These are phyloP conservation scores for Xylaria sp. DNA, from an alignment of 2,329 filamentous ascomycete genomes.

Conservation along the genomic window DNA sequence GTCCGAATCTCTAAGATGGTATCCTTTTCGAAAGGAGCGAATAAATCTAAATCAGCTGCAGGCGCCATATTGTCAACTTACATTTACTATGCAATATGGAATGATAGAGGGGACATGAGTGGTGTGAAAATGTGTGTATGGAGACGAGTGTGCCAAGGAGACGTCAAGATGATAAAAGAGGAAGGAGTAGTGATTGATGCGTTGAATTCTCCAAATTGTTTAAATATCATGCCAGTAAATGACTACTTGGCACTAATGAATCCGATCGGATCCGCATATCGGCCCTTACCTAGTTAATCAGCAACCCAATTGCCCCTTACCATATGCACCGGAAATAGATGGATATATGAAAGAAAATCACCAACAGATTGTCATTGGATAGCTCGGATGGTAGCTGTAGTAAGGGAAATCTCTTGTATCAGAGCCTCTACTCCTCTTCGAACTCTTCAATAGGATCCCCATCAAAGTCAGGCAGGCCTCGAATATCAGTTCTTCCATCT, in stretches of 20 bases:
- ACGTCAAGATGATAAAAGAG: conserved; percentile 2
- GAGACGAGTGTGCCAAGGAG: background rate
- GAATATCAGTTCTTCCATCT: conserved; percentile 48
- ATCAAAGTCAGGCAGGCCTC: conserved; percentile 46
- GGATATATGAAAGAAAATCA: background rate
- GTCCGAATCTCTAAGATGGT: conserved; percentile 67
- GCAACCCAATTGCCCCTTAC: conserved; percentile 8
- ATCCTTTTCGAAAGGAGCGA: conserved; percentile 58
- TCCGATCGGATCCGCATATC: conserved; percentile 22
- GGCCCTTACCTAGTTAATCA: conserved; percentile 29
- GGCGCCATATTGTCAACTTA: conserved; percentile 40
- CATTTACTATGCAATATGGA: background rate
- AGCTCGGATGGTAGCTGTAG: conserved; percentile 7
- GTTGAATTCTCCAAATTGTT: conserved; percentile 15
- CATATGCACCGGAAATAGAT: conserved; percentile 2
- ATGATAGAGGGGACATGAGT: background rate
- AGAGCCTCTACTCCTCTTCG: conserved; percentile 24
- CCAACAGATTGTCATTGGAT: conserved; percentile 1
- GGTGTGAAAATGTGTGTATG: background rate
- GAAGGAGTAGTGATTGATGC: conserved; percentile 12
- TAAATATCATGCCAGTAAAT: conserved; percentile 14
- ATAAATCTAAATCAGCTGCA: conserved; percentile 43
- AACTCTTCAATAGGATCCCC: conserved; percentile 49
- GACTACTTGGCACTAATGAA: conserved; percentile 25
- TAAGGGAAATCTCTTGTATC: background rate